Conservation (phyloP, 805 yeast genomes). For the Metschnikowia matae region DNA sequence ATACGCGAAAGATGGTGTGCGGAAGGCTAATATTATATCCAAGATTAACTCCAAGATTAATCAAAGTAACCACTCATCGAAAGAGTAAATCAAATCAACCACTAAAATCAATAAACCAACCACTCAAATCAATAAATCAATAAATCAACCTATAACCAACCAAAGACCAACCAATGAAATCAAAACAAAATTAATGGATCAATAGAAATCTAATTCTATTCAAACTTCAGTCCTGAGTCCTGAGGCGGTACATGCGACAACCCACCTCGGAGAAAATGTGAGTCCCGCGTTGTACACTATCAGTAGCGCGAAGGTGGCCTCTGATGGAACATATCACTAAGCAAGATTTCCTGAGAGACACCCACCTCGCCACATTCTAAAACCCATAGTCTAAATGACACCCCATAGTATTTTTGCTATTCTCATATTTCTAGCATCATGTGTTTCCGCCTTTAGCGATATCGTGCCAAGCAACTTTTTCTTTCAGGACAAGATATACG, state of each 20-base stretch:
- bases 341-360: not conserved
- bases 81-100: too few relatives aligned
- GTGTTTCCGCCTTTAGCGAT: not conserved
- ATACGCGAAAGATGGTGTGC: not conserved
- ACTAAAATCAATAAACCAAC: too few relatives aligned
- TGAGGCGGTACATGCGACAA: too few relatives aligned
- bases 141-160: too few relatives aligned
- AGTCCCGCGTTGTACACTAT: not conserved
- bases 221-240: too few relatives aligned
- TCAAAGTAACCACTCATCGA: too few relatives aligned
- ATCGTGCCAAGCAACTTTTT: not conserved
- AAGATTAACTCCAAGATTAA: too few relatives aligned
- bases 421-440: not conserved
- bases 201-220: too few relatives aligned
- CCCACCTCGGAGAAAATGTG: not conserved
- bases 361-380: not conserved
- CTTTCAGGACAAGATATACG: not conserved
- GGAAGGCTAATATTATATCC: too few relatives aligned
- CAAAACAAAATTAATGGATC: too few relatives aligned
- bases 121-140: too few relatives aligned
- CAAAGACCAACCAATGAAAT: too few relatives aligned
- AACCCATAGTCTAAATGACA: not conserved
- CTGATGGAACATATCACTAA: not conserved
- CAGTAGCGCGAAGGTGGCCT: constrained; percentile 1
- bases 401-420: not conserved